Evolutionary conservation across 176 grass and related monocot genomes (phyloP), one percentile per base, ranked within the genome.

Genomic region (Themeda triandra): DNA sequence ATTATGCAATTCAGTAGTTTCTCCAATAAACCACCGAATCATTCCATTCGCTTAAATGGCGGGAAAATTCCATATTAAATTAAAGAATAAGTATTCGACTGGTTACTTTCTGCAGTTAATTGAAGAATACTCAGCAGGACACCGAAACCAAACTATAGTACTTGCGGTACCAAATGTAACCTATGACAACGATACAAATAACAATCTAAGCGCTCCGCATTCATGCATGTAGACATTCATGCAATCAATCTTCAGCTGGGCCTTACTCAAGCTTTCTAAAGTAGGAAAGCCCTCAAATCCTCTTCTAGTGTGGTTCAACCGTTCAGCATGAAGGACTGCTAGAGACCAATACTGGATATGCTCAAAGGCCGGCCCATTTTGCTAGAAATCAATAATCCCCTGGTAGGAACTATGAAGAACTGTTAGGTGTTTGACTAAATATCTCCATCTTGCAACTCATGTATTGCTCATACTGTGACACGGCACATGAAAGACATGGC

Each of bases 401-500:
- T 10, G 21, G 36, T 54, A 54, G 49, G 49, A 21, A 54, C 53
- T 58, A 58, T 58, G 40, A 48, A 33, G 28, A 66, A 19, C 10
- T 30, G 39, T 5, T 41, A 2, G 40, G 11, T 37, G 71, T 51
- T 66, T 29, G 73, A 85, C 27, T 41, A 68, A 60, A 48, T 29
- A 28, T 40, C 37, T 70, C 65, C 9, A 9, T 10, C 13, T 42
- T 35, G 29, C 29, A 13, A 17, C 27, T 2, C 2, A 75, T 81
- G 79, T 21, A 49, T 31, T 13, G 78, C 48, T 78, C 17, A 32
- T 53, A 63, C 73, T 19, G 25, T 72, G 86, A 41, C 66, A 78
- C 80, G 9, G 66, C 6, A 19, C 54, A 76, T 24, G 21, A 18
- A 40, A 11, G 33, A 58, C 68, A 15, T 44, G 81, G 68, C 33